Base-by-base conservation (phyloP, 371 early-diverging fungal species). In the Mucor plumbeus region DNA sequence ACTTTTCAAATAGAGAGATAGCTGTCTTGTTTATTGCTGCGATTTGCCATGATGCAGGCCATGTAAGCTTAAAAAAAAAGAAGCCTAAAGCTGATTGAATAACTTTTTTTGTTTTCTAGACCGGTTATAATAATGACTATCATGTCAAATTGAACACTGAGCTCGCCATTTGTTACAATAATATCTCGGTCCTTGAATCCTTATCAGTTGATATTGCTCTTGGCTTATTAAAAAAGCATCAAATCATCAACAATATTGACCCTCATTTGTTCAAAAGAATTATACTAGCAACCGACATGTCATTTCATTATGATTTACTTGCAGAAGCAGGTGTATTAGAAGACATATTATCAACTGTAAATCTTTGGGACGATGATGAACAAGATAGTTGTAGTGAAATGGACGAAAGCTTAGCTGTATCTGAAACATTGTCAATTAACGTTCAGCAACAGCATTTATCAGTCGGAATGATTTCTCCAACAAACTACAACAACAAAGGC, bases 11-110 rank as follows among this genome's bases (percentile, higher is more conserved):
- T 26, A 77, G 82, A 21, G 93, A 93, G 68, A 78, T 89, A 62
- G 84, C 88, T 13, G 79, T 87, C 14, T 70, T 94, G 38, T 73
- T 94, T 34, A 81, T 94, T 87, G 89, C 93, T 39, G 94, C 90
- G 13, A 80, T 96, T 34, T 92, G 94, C 69, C 96, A 96, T 73
- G 96, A 96, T 68, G 87, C 91, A 53, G 91, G 94, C 31, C 96
- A 96, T 75, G 92, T 92, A 89, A 87, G 88, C 81, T 89, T 90
- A 65, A 93, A 93, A 92, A 93, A 31, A 33, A 10, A 53, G 10
- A 53, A 26, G 4, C 9, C 1, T 31, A 5, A 53, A 31, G 31
- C 65, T 53, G 15, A 21, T 67, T 31, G 7, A 21, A 4, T 34
- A 57, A 55, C 26, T 26, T 26, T 26, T 26, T 60, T 39, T 15